Conservation (phyloP, 1,139 yeast genomes). For the Eremothecium coryli region DNA sequence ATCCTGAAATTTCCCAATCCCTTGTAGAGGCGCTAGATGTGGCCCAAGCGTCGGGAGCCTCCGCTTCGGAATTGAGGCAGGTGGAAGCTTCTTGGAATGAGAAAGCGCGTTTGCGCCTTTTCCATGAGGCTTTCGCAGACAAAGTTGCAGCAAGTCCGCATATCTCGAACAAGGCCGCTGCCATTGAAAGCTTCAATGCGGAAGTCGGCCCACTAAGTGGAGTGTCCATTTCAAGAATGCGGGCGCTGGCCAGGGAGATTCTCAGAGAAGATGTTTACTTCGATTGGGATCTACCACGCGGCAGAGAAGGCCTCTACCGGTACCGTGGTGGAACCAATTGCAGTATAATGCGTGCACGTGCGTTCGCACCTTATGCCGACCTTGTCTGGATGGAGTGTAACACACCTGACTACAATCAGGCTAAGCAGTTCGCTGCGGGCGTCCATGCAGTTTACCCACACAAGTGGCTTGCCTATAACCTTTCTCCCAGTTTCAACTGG, state of each 20-base stretch:
- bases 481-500: conserved; percentile 98
- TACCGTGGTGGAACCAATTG: conserved; percentile 96
- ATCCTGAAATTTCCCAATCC: conserved; percentile 61
- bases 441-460: conserved; percentile 73
- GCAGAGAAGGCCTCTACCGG: conserved; percentile 95
- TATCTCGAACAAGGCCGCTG: conserved; percentile 53
- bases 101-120: conserved; percentile 78
- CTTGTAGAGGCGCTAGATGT: conserved; percentile 70
- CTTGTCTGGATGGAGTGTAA: conserved; percentile 99
- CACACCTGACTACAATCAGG: conserved; percentile 88
- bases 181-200: conserved; percentile 57
- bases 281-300: conserved; percentile 95
- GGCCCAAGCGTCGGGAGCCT: conserved; percentile 68
- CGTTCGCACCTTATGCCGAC: conserved; percentile 91
- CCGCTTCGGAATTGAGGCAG: conserved; percentile 59
- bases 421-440: conserved; percentile 90
- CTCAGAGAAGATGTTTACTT: conserved; percentile 80
- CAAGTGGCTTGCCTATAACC: conserved; percentile 93
- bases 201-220: conserved; percentile 68
- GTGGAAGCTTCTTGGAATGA: conserved; percentile 79
- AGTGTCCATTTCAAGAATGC: conserved; percentile 73
- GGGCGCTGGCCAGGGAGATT: conserved; percentile 63
- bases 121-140: conserved; percentile 86
- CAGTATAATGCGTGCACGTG: conserved; percentile 95
- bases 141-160: conserved; percentile 54